Base-by-base conservation (phyloP, 2,329 filamentous ascomycete species). In the Clarireedia monteithiana region DNA sequence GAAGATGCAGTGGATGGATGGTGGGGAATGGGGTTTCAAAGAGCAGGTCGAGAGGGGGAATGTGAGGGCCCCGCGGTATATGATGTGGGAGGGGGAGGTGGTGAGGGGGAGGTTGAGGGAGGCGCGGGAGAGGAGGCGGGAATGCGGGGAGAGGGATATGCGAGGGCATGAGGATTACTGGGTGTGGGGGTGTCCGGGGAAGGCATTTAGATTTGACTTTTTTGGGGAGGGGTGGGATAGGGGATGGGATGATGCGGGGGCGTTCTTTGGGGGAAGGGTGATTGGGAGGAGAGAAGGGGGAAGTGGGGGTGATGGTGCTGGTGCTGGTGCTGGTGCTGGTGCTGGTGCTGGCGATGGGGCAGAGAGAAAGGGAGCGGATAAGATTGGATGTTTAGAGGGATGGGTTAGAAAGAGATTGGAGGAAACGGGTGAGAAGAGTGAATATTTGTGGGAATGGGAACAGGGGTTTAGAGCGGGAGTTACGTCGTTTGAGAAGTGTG, bases 1-100 rank as follows among this genome's bases (percentile, higher is more conserved):
- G 63, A 80, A 80, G 54, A 83, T 83, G 79, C 66, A 64, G 60
- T 83, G 80, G 79, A 80, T 80, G 74, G 74, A 75, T n/a, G 80
- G 79, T 12, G 80, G 79, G 12, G 80, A 81, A 66, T 83, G 81
- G 81, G 80, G 80, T 0, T 82, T 83, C 68, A 72, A 73, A 20
- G 72, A 77, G 39, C 78, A 80, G 68, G 74, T 71, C 7, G 73
- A 77, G 23, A 72, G 71, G 23, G 67, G 70, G 2, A 72, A 73
- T 36, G 72, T 80, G 53, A 62, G 65, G 1, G 61, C 74, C 1
- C 73, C 79, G 38, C 53, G 61, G 39, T 65, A 70, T 53, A 66
- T 77, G 55, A 62, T 61, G 1, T 60, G 78, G 49, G 56, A 69
- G 26, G 61, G 62, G 4, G 60, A 65, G 5, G 71, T 77, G 7